Evolutionary conservation across 257 asterid species (phyloP).

Genomic region (Przewalskia tangutica): DNA sequence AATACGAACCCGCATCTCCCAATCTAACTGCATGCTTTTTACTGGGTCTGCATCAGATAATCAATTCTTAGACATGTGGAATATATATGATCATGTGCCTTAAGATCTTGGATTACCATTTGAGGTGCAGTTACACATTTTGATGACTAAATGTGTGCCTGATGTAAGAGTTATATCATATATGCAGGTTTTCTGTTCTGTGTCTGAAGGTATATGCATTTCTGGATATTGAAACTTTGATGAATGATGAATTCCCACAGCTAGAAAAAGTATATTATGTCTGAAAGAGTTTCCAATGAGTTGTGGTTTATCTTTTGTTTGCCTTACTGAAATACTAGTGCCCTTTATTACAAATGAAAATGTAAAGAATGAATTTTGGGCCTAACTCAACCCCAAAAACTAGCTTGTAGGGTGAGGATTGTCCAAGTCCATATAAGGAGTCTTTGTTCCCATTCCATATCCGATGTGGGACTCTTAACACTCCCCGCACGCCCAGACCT

Average conservation of each 20-base stretch:
- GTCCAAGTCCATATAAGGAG: too few species aligned
- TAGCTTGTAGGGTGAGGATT: too few species aligned
- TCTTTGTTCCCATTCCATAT: too few species aligned
- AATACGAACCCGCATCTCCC: constrained; percentile 21
- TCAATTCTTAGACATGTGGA: not conserved
- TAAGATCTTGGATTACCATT: not conserved
- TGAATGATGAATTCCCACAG: not conserved
- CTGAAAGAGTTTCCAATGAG: not conserved
- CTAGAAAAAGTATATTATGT: not conserved
- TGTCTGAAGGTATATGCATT: not conserved
- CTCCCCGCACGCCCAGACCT: too few species aligned
- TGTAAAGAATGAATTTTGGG: too few species aligned
- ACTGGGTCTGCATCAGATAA: constrained; percentile 17
- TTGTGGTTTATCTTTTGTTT: not conserved
- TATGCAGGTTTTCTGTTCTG: not conserved
- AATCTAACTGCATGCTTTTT: constrained; percentile 11
- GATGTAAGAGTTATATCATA: not conserved
- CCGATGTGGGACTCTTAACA: too few species aligned
- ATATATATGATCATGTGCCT: not conserved
- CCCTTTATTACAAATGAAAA: too few species aligned
- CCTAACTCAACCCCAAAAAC: too few species aligned
- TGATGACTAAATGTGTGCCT: not conserved
- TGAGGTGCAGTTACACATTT: not conserved
- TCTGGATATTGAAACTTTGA: not conserved
- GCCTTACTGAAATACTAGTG: too few species aligned